Conservation (phyloP, 108 stramenopile species). For the Chaetoceros tenuissimus region DNA sequence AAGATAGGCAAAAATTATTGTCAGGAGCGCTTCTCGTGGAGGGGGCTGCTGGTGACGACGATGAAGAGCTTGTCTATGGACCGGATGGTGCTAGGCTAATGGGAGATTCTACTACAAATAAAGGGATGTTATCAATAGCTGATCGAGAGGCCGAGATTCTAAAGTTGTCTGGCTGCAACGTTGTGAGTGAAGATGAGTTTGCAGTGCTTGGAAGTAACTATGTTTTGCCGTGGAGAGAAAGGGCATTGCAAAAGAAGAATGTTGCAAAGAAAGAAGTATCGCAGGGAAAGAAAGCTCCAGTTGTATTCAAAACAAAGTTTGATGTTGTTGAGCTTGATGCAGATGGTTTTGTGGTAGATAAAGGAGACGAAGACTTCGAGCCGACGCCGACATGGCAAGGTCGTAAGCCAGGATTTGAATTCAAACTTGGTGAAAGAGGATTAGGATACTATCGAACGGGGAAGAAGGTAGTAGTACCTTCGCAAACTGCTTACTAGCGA, state of each 20-base stretch:
- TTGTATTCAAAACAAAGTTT: slow-evolving; percentile 68
- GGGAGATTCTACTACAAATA: slow-evolving; percentile 3
- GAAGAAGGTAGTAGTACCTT: slow-evolving; percentile 74
- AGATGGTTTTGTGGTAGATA: slow-evolving; percentile 68
- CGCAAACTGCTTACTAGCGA: slow-evolving; percentile 74
- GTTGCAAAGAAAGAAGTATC: slow-evolving; percentile 2
- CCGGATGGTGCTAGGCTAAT: slow-evolving; percentile 4
- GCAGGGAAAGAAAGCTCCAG: slow-evolving; percentile 13
- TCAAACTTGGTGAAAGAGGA: slow-evolving; percentile 80
- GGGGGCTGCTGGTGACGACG: slow-evolving; percentile 8
- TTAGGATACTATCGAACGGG: slow-evolving; percentile 85
- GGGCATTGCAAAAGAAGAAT: slow-evolving; percentile 1
- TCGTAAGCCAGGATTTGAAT: slow-evolving; percentile 78
- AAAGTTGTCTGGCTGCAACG: slow-evolving; percentile 46
- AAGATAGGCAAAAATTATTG: slow-evolving; percentile 62
- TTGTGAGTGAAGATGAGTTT: slow-evolving; percentile 73
- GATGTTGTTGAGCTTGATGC: slow-evolving; percentile 77
- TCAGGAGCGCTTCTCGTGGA: slow-evolving; percentile 45
- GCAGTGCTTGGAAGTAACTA: slow-evolving; percentile 62
- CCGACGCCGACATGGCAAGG: slow-evolving; percentile 66
- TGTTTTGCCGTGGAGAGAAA: slow-evolving; percentile 54
- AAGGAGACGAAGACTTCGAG: slow-evolving; percentile 75
- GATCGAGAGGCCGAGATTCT: slow-evolving; percentile 61
- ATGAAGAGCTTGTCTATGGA: slow-evolving; percentile 28
- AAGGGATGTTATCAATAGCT: slow-evolving; percentile 28